These are phyloP conservation scores for Pseudohalonectria lignicola DNA, from an alignment of 2,329 filamentous ascomycete species.

Conservation along the genomic window DNA sequence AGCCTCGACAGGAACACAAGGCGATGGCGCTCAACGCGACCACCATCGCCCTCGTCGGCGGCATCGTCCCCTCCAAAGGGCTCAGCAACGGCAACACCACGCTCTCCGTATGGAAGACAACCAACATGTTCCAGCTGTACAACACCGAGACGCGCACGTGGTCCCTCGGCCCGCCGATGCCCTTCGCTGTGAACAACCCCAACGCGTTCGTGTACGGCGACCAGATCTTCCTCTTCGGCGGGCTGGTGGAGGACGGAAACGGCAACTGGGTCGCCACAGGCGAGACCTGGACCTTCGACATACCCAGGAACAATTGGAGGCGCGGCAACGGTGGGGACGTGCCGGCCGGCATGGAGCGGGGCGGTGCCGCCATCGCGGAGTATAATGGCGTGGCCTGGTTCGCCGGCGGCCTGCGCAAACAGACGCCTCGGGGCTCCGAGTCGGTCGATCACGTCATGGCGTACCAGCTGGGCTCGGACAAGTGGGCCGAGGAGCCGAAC, in stretches of 20 bases:
- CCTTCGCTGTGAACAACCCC: slow-evolving; percentile 1
- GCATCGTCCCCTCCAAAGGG: background rate
- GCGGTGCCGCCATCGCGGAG: slow-evolving; percentile 20
- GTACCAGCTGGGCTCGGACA: slow-evolving; percentile 15
- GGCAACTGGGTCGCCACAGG: slow-evolving; percentile 3
- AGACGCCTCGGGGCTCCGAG: slow-evolving; percentile 14
- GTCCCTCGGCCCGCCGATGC: background rate
- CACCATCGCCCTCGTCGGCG: slow-evolving; percentile 1
- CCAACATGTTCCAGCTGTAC: slow-evolving; percentile 3
- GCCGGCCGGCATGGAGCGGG: slow-evolving; percentile 15
- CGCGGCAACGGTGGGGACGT: slow-evolving; percentile 5
- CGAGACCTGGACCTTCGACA: background rate
- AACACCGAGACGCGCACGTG: background rate
- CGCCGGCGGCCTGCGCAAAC: slow-evolving; percentile 21
- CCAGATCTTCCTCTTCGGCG: slow-evolving; percentile 1
- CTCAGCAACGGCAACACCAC: background rate
- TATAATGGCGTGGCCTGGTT: slow-evolving; percentile 18
- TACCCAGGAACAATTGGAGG: background rate
- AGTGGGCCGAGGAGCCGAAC: slow-evolving; percentile 10
- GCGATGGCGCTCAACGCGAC: background rate
- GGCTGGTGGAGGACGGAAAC: background rate
- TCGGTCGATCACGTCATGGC: slow-evolving; percentile 16
- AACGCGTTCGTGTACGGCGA: slow-evolving; percentile 1
- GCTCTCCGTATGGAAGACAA: background rate
- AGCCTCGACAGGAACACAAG: slow-evolving; percentile 1